Evolutionary conservation across 148 eudicot species (phyloP), one percentile per base, ranked within the genome.

Genomic region (Limonium bicolor): DNA sequence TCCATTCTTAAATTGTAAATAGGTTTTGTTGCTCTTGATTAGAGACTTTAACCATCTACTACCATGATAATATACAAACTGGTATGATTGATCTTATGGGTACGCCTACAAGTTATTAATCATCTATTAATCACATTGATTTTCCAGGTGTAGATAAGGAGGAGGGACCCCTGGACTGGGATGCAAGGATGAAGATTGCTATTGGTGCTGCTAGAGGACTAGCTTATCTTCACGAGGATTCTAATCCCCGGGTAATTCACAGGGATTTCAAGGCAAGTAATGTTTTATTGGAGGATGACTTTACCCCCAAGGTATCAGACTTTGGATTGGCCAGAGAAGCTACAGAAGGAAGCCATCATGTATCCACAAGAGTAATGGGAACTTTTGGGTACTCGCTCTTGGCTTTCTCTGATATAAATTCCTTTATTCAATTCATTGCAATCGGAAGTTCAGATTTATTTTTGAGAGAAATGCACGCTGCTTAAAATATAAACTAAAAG

Each of bases 291-390:
- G 99, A 92, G 60, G 83, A 81, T 43, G 99, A 85, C 58, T 92
- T 64, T 64, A 92, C 88, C 29, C 99, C 99, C 14, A 85, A 85
- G 74, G 99, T 92, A 27, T 73, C 95, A 55, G 95, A 92, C 72
- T 92, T 92, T 72, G 99, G 99, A 31, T 74, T 92, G 74, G 99
- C 99, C 39, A 69, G 95, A 51, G 99, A 92, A 75, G 99, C 99
- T 12, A 85, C 95, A 21, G 95, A 92, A 74, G 99, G 99, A 57
- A 78, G 99, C 50, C 78, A 74, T 33, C 95, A 84, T 51, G 64
- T 92, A 41, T 92, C 99, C 20, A 92, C 95, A n/a, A 76, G 94
- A 37, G 99, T 92, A 22, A 92, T 92, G 99, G 99, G 99, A 59
- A 92, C 99, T 60, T 92, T 92, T 51, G 99, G 99, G 99, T 92